phyloP scores from a whole-genome alignment of 108 stramenopile genomes.

The Cyclostephanos invisitatus region DNA sequence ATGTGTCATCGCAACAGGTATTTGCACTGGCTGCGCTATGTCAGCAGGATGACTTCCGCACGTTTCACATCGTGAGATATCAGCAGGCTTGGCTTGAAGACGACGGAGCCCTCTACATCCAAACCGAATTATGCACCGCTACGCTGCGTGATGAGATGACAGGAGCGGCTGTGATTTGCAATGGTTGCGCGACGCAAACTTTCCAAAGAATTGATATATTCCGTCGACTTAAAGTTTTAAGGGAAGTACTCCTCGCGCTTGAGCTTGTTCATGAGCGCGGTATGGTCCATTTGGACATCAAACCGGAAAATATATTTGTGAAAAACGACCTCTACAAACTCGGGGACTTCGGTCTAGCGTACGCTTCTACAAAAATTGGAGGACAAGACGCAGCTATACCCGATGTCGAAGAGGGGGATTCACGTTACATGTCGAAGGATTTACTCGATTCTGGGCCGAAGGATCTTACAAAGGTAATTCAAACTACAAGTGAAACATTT shows the following conservation, averaged over 20 bases:
- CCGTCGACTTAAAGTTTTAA: slow-evolving; percentile 48
- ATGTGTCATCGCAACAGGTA: slow-evolving; percentile 60
- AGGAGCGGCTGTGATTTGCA: background rate
- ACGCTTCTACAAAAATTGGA: slow-evolving; percentile 19
- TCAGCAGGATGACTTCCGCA: slow-evolving; percentile 41
- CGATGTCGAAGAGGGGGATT: slow-evolving; percentile 68
- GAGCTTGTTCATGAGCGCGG: slow-evolving; percentile 56
- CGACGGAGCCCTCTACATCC: slow-evolving; percentile 50
- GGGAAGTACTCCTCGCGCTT: slow-evolving; percentile 61
- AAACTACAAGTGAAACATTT: background rate
- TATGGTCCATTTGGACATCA: slow-evolving; percentile 70
- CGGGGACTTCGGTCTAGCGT: slow-evolving; percentile 67
- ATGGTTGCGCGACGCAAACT: background rate
- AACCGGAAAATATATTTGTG: slow-evolving; percentile 72
- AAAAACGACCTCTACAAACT: slow-evolving; percentile 65
- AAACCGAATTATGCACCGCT: slow-evolving; percentile 48
- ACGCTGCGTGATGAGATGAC: slow-evolving; percentile 49
- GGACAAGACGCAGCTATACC: slow-evolving; percentile 13
- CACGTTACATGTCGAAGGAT: slow-evolving; percentile 71
- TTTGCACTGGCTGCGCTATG: slow-evolving; percentile 50
- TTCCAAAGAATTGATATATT: slow-evolving; percentile 2
- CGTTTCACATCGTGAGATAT: slow-evolving; percentile 58
- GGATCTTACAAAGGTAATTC: slow-evolving; percentile 81
- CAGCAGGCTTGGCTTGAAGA: slow-evolving; percentile 56
- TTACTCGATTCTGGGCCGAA: slow-evolving; percentile 55